Evolutionary conservation across 2,329 filamentous ascomycete genomes (phyloP), one percentile per base, ranked within the genome.

Genomic region (Sporothrix dimorphospora): DNA sequence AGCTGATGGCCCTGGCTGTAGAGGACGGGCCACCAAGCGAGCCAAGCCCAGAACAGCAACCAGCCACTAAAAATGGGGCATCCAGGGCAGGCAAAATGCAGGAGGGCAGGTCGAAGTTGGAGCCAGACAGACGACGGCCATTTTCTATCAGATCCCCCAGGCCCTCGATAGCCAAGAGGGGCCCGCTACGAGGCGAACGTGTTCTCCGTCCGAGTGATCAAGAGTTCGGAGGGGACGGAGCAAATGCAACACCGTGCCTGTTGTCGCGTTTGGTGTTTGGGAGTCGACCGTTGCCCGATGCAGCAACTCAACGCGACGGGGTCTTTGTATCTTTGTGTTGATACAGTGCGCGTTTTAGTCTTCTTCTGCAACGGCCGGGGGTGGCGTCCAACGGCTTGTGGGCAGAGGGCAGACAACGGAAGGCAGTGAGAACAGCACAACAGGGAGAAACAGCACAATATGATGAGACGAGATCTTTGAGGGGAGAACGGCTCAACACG

Each of bases 21-120:
- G 40, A 30, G 63, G 63, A 49, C 63, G 63, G 63, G 42, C 40
- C 63, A 66, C 14, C 40, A 49, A 14, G 63, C 42, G 63, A 66
- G 65, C 65, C 65, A 53, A 53, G 45, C 65, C 65, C 65, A 53
- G 65, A 51, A 53, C 14, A 27, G 49, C 19, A 27, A 38, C 73
- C 69, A 71, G 71, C 71, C 71, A 69, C 71, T 53, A 71, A 63
- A 73, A 63, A 34, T 42, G 61, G 61, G 45, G 63, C 53, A 49
- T 24, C 19, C 5, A 40, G 30, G n/a, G 38, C 24, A 12, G n/a
- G 34, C 16, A 19, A 24, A 16, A 66, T 24, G 40, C 40, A 66
- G 40, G 24, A 16, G 11, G 21, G 4, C 38, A 40, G 61, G 49
- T 9, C 24, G 55, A 38, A 59, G 34, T 38, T n/a, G n/a, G n/a